Base-by-base conservation (phyloP, 352 stramenopile genomes). In the Phytophthora cajani region DNA sequence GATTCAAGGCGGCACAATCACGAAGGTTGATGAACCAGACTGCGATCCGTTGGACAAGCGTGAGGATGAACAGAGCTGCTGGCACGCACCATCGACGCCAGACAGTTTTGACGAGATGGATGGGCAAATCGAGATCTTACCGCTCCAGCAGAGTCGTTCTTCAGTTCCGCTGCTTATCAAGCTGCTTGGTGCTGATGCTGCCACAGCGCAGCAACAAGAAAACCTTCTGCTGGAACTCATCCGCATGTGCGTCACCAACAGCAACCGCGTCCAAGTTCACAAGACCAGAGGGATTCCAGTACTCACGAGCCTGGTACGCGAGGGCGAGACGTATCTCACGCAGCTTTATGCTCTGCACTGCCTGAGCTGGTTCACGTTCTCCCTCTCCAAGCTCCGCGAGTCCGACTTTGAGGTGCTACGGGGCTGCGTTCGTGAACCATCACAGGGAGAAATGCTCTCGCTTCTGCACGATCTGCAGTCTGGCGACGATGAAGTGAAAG, bases 301-400 rank as follows among this genome's bases (percentile, higher is more conserved):
- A 10, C 62, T 68, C 16, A 32, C 40, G 19, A 32, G 23, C 7
- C 42, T 62, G 14, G 52, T 68, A 8, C 38, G 32, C 7, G 21
- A 61, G 1, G 50, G 51, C 7, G 42, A 33, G 7, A 62, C 11
- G 30, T 61, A 42, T 8, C 32, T 68, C 42, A 50, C 42, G 21
- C 62, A 71, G 16, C 33, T 74, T 16, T 74, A 74, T 12, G 67
- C 67, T 0, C 55, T 74, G 21, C 67, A 74, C 30, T 66, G 67
- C 6, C 33, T 74, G 40, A 66, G 67, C 21, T 74, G 67, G 67
- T 66, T 71, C 54, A 74, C 67, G 8, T 74, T 71, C 23, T 66
- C 52, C 11, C 59, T 62, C 62, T 71, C 12, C 36, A 44, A 44
- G 11, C 36, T 44, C 11, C 36, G 36, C 0, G 36, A 44, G 16